phyloP scores from a whole-genome alignment of 176 grass and related monocot genomes.

The Avena sativa region DNA sequence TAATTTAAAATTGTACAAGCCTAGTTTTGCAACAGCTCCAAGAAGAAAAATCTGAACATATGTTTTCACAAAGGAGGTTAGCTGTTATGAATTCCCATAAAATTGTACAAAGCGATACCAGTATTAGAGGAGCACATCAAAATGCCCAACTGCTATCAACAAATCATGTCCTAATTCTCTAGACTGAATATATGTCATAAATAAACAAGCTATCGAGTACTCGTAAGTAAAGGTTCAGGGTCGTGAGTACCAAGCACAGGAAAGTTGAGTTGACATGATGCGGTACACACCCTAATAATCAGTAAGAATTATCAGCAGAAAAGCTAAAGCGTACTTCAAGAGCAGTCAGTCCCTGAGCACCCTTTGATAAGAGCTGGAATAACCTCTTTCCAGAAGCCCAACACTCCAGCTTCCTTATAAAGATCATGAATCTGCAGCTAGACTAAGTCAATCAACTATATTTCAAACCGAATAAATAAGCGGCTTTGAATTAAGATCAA shows the following conservation, averaged over 20 bases:
- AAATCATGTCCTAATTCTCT: background rate
- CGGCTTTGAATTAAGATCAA: background rate
- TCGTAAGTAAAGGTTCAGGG: background rate
- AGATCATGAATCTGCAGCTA: slow-evolving; percentile 82
- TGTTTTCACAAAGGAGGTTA: slow-evolving; percentile 39
- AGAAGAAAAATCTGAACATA: slow-evolving; percentile 85
- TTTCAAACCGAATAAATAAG: background rate
- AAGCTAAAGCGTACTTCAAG: slow-evolving; percentile 67
- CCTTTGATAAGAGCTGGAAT: slow-evolving; percentile 93
- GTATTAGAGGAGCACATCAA: slow-evolving; percentile 13
- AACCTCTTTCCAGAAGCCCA: slow-evolving; percentile 98
- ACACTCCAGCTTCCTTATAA: slow-evolving; percentile 74
- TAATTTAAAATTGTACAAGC: background rate
- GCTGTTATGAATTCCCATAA: background rate
- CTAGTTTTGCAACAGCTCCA: slow-evolving; percentile 92
- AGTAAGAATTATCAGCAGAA: slow-evolving; percentile 1
- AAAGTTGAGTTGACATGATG: slow-evolving; percentile 2
- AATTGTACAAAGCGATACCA: slow-evolving; percentile 24
- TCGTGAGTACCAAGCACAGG: background rate
- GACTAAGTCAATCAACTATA: slow-evolving; percentile 29
- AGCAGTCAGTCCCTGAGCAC: slow-evolving; percentile 84
- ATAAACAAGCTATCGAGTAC: slow-evolving; percentile 31
- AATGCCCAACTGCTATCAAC: background rate
- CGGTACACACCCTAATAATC: slow-evolving; percentile 3
- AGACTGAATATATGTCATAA: slow-evolving; percentile 1